Evolutionary conservation across 73 alveolate genomes (phyloP), one percentile per base, ranked within the genome.

Genomic region (Paramecium sonneborni): DNA sequence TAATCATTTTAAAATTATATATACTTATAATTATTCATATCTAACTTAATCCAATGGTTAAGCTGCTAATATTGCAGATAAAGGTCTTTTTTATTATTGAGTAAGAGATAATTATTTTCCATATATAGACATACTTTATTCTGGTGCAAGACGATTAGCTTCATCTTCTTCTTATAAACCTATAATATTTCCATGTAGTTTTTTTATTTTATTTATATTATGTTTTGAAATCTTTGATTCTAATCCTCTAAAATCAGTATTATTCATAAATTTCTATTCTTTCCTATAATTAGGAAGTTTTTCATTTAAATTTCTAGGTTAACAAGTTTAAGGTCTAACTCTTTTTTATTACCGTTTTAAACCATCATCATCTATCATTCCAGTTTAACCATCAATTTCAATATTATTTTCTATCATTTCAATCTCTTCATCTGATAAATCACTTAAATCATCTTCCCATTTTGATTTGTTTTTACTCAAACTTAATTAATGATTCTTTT

Each of bases 161-260:
- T 79, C 90, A 38, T 79, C 90, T 23, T 79, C 90, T 34, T 41
- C 44, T 20, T 39, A 39, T 79, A 79, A 79, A 41, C 74, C 69
- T 23, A 79, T 21, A 1, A 79, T 14, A 14, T 46, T 24, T 6
- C 90, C 90, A 79, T 79, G 90, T n/a, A 79, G 32, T 20, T 79
- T 43, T 44, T 79, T 79, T 0, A 79, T 24, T 46, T 79, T 79
- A 24, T 79, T 44, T 9, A 79, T 79, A 18, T 79, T 41, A 24
- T 79, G 43, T 8, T 79, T 41, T 8, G 44, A 30, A 0, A 79
- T 79, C n/a, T 79, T 3, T 3, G 21, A 57, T n/a, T 79, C 90
- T 15, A 79, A 46, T 11, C 74, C 74, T 79, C 90, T n/a, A 79
- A 79, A 79, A 79, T 79, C 90, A 79, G 90, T 43, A 79, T 79